These are phyloP conservation scores for Xylaria sp. DNA, from an alignment of 2,329 filamentous ascomycete genomes.

Conservation along the genomic window DNA sequence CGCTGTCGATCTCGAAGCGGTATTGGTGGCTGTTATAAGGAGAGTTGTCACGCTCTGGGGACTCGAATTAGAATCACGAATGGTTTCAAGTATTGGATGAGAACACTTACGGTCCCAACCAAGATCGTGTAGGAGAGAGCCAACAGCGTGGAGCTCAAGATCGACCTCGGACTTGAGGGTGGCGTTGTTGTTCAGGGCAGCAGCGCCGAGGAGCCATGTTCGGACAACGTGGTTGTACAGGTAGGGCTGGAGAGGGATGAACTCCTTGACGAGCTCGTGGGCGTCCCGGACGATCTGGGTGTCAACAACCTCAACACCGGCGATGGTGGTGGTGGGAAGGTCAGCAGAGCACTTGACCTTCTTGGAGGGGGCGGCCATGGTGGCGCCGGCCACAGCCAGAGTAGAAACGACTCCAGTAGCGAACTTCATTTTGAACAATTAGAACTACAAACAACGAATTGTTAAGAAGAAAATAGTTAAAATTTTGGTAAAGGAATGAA, in stretches of 20 bases:
- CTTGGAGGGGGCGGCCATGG: slow-evolving; percentile 29
- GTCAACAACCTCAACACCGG: slow-evolving; percentile 40
- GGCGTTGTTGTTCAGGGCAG: slow-evolving; percentile 41
- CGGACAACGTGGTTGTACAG: slow-evolving; percentile 41
- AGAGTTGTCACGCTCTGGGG: slow-evolving; percentile 34
- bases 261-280: slow-evolving; percentile 35
- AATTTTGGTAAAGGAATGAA: slow-evolving; percentile 25
- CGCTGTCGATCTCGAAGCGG: slow-evolving; percentile 40
- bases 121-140: slow-evolving; percentile 39
- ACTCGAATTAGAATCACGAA: background rate
- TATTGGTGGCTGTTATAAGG: slow-evolving; percentile 35
- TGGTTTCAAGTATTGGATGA: too few species aligned
- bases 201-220: slow-evolving; percentile 39
- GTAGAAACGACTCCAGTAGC: slow-evolving; percentile 27
- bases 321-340: slow-evolving; percentile 38
- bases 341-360: background rate
- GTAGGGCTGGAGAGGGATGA: slow-evolving; percentile 38
- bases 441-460: slow-evolving; percentile 11
- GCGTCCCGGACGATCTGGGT: slow-evolving; percentile 38
- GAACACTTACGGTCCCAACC: slow-evolving; percentile 38
- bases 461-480: slow-evolving; percentile 11
- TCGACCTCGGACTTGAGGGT: slow-evolving; percentile 39
- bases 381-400: slow-evolving; percentile 32
- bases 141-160: slow-evolving; percentile 39
- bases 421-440: slow-evolving; percentile 40